These are phyloP conservation scores for Debaryomyces sp. DNA, from an alignment of 1,139 yeast genomes.

Conservation along the genomic window DNA sequence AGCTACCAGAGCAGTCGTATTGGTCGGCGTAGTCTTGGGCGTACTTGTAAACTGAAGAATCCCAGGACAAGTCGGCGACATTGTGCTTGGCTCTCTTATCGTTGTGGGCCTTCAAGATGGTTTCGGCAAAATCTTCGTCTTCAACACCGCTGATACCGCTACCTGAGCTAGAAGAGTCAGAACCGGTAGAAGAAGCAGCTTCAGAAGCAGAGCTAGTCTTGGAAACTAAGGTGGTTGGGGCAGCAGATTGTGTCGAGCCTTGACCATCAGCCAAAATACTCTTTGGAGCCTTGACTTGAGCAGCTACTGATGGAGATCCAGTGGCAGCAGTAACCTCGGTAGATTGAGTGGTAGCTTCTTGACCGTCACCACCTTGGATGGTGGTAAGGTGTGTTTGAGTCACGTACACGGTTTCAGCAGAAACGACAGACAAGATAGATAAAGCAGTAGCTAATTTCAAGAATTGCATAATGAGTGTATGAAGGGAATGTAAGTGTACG, in stretches of 20 bases:
- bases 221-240: conserved; percentile 10
- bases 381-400: conserved; percentile 21
- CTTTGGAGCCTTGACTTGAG: conserved; percentile 5
- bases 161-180: conserved; percentile 16
- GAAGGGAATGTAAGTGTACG: not conserved
- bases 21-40: conserved; percentile 66
- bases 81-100: conserved; percentile 66
- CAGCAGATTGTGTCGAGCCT: not conserved
- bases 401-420: conserved; percentile 19
- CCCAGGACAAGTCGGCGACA: conserved; percentile 67
- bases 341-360: conserved; percentile 9
- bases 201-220: conserved; percentile 8
- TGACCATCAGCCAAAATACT: not conserved
- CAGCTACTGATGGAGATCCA: conserved; percentile 10
- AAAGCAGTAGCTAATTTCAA: conserved; percentile 18
- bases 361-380: conserved; percentile 16
- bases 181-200: conserved; percentile 8
- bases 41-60: conserved; percentile 26
- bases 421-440: conserved; percentile 17
- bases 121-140: conserved; percentile 31
- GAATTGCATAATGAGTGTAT: conserved; percentile 17
- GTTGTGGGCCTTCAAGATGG: conserved; percentile 65
- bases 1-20: conserved; percentile 68
- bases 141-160: conserved; percentile 18
- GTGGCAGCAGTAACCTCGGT: conserved; percentile 9